Conservation (phyloP, 495 filamentous ascomycete species). For the Penicillium cataractarum region DNA sequence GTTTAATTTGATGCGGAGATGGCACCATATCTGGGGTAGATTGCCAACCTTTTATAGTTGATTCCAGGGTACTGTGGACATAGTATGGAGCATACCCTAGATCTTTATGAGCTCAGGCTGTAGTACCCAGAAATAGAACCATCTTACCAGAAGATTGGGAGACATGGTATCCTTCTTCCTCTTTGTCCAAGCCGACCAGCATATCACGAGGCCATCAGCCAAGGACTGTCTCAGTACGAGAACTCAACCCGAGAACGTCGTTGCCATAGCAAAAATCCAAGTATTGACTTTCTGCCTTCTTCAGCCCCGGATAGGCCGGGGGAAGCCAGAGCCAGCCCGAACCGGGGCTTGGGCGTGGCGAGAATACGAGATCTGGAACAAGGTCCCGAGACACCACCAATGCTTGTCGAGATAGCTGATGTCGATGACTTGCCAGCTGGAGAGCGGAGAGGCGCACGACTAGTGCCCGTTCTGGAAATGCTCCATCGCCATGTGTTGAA, state of each 20-base stretch:
- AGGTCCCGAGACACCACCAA: constrained; percentile 21
- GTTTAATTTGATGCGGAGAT: constrained; percentile 5
- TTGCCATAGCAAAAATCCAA: not conserved
- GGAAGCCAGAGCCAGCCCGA: constrained; percentile 14
- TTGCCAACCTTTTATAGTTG: constrained; percentile 22
- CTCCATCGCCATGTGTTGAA: not conserved
- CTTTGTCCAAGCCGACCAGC: not conserved
- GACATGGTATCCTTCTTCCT: not conserved
- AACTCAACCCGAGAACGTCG: not conserved
- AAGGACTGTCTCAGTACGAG: constrained; percentile 8
- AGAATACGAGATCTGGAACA: constrained; percentile 43
- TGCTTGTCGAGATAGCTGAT: constrained; percentile 8
- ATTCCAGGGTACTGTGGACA: not conserved
- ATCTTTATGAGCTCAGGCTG: not conserved
- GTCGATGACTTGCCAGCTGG: constrained; percentile 15
- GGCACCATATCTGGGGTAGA: constrained; percentile 6
- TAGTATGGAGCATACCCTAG: not conserved
- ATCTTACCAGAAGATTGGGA: not conserved
- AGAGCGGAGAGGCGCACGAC: not conserved
- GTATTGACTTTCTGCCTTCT: not conserved
- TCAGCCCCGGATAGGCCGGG: constrained; percentile 21
- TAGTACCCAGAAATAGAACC: not conserved
- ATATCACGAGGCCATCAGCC: constrained; percentile 20
- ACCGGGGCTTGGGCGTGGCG: constrained; percentile 17
- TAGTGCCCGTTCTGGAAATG: not conserved